phyloP scores from a whole-genome alignment of 139 green algal species.

The Trebouxia sp. region DNA sequence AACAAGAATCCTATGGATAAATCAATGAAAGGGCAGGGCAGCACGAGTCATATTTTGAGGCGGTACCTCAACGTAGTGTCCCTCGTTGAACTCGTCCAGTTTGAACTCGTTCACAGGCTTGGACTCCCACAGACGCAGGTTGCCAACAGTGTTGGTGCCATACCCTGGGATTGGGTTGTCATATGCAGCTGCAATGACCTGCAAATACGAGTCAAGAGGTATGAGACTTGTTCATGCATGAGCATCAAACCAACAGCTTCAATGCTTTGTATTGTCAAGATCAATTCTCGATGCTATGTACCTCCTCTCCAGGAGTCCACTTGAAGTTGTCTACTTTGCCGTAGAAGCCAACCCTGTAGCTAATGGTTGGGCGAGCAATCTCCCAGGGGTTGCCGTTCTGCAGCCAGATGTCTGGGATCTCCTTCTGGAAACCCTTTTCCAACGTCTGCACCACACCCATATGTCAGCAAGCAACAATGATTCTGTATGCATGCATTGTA shows the following conservation, averaged over 20 bases:
- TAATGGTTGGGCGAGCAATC: conserved; percentile 64
- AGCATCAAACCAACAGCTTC: not conserved
- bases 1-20: not conserved
- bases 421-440: conserved; percentile 64
- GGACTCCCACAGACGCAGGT: conserved; percentile 97
- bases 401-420: conserved; percentile 98
- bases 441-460: not conserved
- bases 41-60: not conserved
- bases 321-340: conserved; percentile 57
- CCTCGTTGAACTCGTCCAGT: conserved; percentile 83
- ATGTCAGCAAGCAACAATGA: not conserved
- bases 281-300: conserved; percentile 19
- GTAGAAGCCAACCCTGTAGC: conserved; percentile 81
- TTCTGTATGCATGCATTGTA: not conserved
- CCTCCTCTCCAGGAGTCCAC: conserved; percentile 69
- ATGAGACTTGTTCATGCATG: not conserved
- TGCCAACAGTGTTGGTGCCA: conserved; percentile 87
- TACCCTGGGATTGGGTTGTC: conserved; percentile 98
- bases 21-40: not conserved
- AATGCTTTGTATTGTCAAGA: not conserved
- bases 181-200: conserved; percentile 85
- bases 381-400: conserved; percentile 92
- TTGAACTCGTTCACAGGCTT: conserved; percentile 92
- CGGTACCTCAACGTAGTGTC: conserved; percentile 64
- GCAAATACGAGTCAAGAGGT: not conserved